Evolutionary conservation across 1,284 basidiomycete genomes (phyloP), one percentile per base, ranked within the genome.

Genomic region (Lignosus rhinocerotis): DNA sequence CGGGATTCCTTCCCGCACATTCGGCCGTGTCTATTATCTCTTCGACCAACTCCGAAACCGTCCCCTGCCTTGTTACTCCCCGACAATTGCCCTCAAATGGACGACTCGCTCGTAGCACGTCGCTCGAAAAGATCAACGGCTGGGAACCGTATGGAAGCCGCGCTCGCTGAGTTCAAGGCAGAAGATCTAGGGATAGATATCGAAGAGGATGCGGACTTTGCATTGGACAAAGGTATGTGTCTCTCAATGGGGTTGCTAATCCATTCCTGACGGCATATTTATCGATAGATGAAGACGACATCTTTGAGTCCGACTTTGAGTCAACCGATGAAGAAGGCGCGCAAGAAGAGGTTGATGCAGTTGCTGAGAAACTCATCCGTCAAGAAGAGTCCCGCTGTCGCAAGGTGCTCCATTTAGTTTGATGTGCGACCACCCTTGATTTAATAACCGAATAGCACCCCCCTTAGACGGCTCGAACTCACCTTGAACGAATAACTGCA

Each of bases 281-380:
- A 25, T 19, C n/a, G 6, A 30, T 41, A 90, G 91, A 88, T 51
- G 90, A 93, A 70, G 84, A 89, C 60, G 91, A 93, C 66, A 70
- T 87, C 9, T 91, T 91, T 62, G 90, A 82, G 60, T 90, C 87
- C 14, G 92, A 93, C 69, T 93, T 93, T 66, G 86, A 85, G 60
- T 91, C 88, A 61, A 93, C 90, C 0, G 91, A 92, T 54, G 87
- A 90, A 57, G 90, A 91, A 63, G 83, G 78, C 33, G 75, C 68
- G 0, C 79, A 81, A 51, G 81, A 81, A 31, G 82, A 82, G 6
- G 70, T 74, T 8, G 82, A 83, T 21, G 78, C 76, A 2, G 56
- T 58, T 30, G 86, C 76, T 0, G 90, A 92, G 67, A 79, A 74
- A 47, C 75, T 75, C 38, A 75, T 82, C 4, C 70, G 75, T 32